Evolutionary conservation across 306 rosid species (phyloP), one percentile per base, ranked within the genome.

Genomic region (Biancaea sappan): DNA sequence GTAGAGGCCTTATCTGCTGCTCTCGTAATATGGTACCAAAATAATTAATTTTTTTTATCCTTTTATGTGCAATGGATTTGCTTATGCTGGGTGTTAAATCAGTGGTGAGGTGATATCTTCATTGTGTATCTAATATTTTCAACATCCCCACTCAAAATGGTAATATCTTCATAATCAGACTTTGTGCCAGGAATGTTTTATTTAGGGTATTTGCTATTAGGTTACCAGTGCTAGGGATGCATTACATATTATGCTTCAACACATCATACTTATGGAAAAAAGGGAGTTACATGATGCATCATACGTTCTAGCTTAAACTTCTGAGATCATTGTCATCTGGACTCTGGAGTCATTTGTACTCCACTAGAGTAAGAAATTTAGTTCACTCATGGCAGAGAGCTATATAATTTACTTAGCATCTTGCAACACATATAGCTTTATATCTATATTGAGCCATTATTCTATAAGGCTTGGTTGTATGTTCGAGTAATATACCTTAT

Each of bases 1-100:
- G 99, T 94, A 64, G 99, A 94, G 92, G 99, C 99, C 44, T 87
- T 94, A 82, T 89, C 99, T 67, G 99, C 97, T 6, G 99, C 97
- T 78, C 80, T 94, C 80, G 70, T 76, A 71, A 94, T 94, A 88
- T 92, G 99, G 99, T 92, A 88, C 46, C 48, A 14, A 64, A 41
- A 61, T 38, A 22, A 32, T 38, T 64, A 13, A 19, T 66, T 29
- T 28, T 61, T 24, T 50, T 32, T 34, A 35, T 61, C 60, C 21
- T 51, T 35, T 62, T 66, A 2, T 32, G 10, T 37, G 54, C 26
- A 34, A 15, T 26, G 35, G 1, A 18, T 50, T 67, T 69, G 16
- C 51, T 76, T 69, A 19, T 21, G 19, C 35, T 14, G 16, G 50
- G 19, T 53, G 64, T 51, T 53, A 70, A 38, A 19, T 24, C 50